Percentiles rank a stretch among this genome's conserved stretches.
phyloP scores from a whole-genome alignment of 2,329 filamentous ascomycete genomes.

The Onygenales sp. region DNA sequence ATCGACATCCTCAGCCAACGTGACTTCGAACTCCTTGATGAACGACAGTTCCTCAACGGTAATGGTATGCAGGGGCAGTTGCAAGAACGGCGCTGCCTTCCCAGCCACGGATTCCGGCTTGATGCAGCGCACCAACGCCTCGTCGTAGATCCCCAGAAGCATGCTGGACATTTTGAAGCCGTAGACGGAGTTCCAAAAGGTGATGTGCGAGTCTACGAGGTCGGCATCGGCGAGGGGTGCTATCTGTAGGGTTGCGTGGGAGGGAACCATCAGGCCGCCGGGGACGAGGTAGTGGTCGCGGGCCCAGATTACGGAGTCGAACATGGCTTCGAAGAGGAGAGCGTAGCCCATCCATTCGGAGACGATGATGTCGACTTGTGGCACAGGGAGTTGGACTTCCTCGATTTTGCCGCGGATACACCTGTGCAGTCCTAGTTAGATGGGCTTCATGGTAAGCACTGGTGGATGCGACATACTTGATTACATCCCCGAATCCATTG shows the following conservation, averaged over 20 bases:
- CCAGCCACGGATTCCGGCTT: slow-evolving; percentile 50
- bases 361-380: slow-evolving; percentile 85
- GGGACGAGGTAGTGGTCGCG: slow-evolving; percentile 76
- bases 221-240: slow-evolving; percentile 71
- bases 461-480: slow-evolving; percentile 45
- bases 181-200: slow-evolving; percentile 88
- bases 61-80: slow-evolving; percentile 67
- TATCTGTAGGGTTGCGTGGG: slow-evolving; percentile 71
- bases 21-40: slow-evolving; percentile 55
- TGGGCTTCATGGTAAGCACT: not conserved
- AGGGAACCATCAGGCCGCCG: slow-evolving; percentile 76
- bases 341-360: slow-evolving; percentile 98
- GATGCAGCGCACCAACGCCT: slow-evolving; percentile 58
- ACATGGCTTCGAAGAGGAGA: slow-evolving; percentile 89
- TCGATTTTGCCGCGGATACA: slow-evolving; percentile 81
- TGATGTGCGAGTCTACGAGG: slow-evolving; percentile 65
- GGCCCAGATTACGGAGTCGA: slow-evolving; percentile 82
- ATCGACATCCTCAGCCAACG: slow-evolving; percentile 53
- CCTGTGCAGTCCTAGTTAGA: slow-evolving; percentile 17
- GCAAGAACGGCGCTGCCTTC: slow-evolving; percentile 56
- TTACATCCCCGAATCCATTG: slow-evolving; percentile 63
- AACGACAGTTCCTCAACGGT: slow-evolving; percentile 67
- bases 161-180: slow-evolving; percentile 92
- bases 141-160: slow-evolving; percentile 71
- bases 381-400: slow-evolving; percentile 67